These are phyloP conservation scores for Tripterygium wilfordii DNA, from an alignment of 177 flowering plant genomes.

Conservation along the genomic window DNA sequence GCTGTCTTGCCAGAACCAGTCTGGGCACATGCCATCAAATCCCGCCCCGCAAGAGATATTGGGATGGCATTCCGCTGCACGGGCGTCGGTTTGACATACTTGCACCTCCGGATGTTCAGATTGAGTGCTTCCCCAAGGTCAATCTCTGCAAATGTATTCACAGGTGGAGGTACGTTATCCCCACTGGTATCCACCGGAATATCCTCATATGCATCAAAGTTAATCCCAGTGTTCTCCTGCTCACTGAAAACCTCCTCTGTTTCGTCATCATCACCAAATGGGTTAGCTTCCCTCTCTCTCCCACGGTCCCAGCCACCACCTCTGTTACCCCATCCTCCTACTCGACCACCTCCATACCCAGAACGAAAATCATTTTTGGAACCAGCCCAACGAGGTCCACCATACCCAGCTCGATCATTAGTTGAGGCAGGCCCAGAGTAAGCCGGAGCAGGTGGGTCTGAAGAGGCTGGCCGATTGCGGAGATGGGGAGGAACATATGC, in stretches of 20 bases:
- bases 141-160: conserved; percentile 51
- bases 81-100: conserved; percentile 57
- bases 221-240: conserved; percentile 42
- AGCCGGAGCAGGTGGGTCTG: too few relatives aligned
- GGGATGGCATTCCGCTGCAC: conserved; percentile 60
- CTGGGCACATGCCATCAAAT: too few relatives aligned
- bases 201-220: too few relatives aligned
- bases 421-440: too few relatives aligned
- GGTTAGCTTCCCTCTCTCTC: too few relatives aligned
- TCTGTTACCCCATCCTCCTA: conserved; percentile 28
- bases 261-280: too few relatives aligned
- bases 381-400: conserved; percentile 42
- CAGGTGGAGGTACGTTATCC: conserved; percentile 46
- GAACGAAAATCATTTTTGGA: too few relatives aligned
- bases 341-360: conserved; percentile 26
- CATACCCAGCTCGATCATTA: conserved; percentile 21
- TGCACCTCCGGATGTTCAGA: conserved; percentile 45
- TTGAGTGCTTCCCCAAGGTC: conserved; percentile 51
- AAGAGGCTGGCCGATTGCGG: too few relatives aligned
- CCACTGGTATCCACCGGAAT: conserved; percentile 57
- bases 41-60: conserved; percentile 37
- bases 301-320: too few relatives aligned
- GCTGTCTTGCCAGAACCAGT: too few relatives aligned
- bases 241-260: conserved; percentile 18
- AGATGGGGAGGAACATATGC: too few relatives aligned